Evolutionary conservation across 768 basidiomycete genomes (phyloP), one percentile per base, ranked within the genome.

Genomic region (Sporobolomyces roseus): DNA sequence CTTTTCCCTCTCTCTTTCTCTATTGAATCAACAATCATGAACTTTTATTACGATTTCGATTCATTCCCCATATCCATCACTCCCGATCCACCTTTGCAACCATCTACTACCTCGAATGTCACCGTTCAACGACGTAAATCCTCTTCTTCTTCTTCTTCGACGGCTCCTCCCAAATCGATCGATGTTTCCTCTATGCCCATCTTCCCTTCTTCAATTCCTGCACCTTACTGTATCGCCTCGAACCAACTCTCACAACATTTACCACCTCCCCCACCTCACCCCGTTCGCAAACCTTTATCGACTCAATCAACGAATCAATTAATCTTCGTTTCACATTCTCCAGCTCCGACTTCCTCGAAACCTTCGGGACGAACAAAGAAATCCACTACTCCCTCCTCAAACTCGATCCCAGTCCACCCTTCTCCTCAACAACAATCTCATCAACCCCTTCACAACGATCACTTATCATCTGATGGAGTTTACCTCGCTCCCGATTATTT

Each of bases 401-500:
- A 7, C 45, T 21, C 45, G 7, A 9, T 23, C 19, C 23, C 45
- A 6, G 8, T 46, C 23, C 49, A 48, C 49, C 13, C 12, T 46
- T 46, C 45, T 13, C 12, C 50, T 54, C 52, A 35, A 33, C 52
- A 35, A 52, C 27, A 25, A 16, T 27, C 6, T 8, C 50, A 4
- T 9, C 7, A 16, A 52, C 19, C 12, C 14, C 19, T 10, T 32
- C 13, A 17, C 61, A 52, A 38, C 50, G 5, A 27, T 16, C 30
- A 49, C 36, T 3, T 36, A 4, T 8, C n/a, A 16, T 36, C 52
- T 27, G 54, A 25, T 3, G 56, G 56, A 13, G n/a, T 45, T 21
- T 70, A 36, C 59, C 65, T 73, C 38, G 68, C 67, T 4, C 72
- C 72, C 0, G 65, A 66, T 21, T 73, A 73, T 68, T 51, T 63